Percentiles rank a stretch among this genome's conserved stretches.
These are phyloP conservation scores for Rosa rugosa DNA, from an alignment of 306 rosid genomes.

Conservation along the genomic window DNA sequence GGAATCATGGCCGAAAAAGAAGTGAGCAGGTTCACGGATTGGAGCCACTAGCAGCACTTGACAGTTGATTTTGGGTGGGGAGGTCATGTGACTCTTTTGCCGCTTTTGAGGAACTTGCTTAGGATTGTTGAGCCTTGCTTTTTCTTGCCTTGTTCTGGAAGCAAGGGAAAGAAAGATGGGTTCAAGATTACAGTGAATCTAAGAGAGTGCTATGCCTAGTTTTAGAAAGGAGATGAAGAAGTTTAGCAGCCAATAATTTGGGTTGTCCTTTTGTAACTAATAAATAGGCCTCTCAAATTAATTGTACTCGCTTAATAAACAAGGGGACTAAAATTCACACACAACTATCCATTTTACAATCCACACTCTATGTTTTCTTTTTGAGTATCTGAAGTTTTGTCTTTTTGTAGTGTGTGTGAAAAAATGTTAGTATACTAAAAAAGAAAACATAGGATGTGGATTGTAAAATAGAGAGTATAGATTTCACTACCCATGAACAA, in stretches of 20 bases:
- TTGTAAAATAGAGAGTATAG: too few species aligned
- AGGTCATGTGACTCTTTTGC: conserved; percentile 82
- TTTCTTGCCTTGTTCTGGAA: conserved; percentile 65
- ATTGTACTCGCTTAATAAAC: too few species aligned
- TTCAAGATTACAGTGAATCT: conserved; percentile 65
- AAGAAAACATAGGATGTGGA: too few species aligned
- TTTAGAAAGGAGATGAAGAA: conserved; percentile 55
- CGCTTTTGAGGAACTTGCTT: conserved; percentile 60
- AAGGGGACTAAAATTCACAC: too few species aligned
- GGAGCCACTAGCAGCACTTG: conserved; percentile 83
- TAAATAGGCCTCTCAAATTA: not conserved
- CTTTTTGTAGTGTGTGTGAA: too few species aligned
- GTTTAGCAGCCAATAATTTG: conserved; percentile 32
- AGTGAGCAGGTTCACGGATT: conserved; percentile 87
- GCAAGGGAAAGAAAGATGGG: conserved; percentile 38
- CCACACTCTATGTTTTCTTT: too few species aligned
- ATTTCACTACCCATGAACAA: too few species aligned
- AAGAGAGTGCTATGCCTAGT: conserved; percentile 53
- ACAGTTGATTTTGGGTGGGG: conserved; percentile 96
- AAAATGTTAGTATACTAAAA: too few species aligned
- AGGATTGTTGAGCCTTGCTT: conserved; percentile 83
- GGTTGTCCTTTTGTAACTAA: not conserved
- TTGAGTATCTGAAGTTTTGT: too few species aligned
- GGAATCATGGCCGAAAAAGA: conserved; percentile 67
- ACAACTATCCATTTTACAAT: too few species aligned